Evolutionary conservation across 257 asterid species (phyloP).

Genomic region (Solanum appendiculatum): DNA sequence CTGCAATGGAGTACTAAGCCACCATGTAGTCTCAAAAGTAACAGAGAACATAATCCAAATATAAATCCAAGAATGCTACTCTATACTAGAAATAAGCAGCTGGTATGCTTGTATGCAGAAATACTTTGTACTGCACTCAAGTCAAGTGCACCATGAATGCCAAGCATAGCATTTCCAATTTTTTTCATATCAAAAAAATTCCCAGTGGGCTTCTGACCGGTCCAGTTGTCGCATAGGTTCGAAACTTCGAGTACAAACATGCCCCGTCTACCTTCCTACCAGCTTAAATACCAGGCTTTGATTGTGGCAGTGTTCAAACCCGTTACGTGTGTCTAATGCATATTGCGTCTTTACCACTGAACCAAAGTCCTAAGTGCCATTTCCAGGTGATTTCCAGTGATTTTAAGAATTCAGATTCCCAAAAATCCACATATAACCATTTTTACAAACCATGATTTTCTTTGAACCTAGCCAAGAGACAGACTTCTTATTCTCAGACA

Average conservation of each 20-base stretch:
- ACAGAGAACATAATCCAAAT: neutral
- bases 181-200: neutral
- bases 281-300: neutral
- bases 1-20: neutral
- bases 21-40: neutral
- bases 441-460: neutral
- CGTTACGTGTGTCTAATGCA: neutral
- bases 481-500: neutral
- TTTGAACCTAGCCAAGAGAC: neutral
- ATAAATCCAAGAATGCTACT: neutral
- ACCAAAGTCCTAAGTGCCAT: neutral
- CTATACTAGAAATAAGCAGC: neutral
- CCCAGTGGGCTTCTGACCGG: neutral
- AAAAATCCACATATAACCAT: neutral
- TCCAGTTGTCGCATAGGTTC: neutral
- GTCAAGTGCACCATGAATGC: neutral
- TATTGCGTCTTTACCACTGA: neutral
- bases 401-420: neutral
- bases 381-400: neutral
- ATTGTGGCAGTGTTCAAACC: neutral
- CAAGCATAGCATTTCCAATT: neutral
- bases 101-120: neutral
- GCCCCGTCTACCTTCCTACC: neutral
- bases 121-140: neutral
- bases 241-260: neutral